Evolutionary conservation across 345 rosid genomes (phyloP).

Genomic region (Punica granatum): DNA sequence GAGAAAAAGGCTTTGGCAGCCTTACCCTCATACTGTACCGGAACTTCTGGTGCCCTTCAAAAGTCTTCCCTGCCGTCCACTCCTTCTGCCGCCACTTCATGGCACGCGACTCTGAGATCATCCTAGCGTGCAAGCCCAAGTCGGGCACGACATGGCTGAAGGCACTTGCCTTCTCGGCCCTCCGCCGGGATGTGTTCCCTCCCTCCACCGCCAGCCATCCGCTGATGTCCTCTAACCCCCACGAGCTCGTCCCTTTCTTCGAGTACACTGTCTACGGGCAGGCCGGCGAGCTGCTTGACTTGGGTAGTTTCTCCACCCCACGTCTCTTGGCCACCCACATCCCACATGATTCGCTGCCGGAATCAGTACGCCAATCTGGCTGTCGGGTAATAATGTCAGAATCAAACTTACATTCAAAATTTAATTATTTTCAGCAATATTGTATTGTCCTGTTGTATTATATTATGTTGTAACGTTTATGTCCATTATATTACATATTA

Average conservation of each 20-base stretch:
- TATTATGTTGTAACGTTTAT: no score
- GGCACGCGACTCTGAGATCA: neutral
- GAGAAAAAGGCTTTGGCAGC: neutral
- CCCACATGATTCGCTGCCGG: no score
- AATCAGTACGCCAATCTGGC: no score
- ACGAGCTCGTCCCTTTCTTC: constrained; percentile 1
- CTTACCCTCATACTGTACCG: neutral
- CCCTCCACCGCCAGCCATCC: neutral
- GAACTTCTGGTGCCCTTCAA: neutral
- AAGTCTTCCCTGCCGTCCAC: neutral
- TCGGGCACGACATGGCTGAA: constrained; percentile 3
- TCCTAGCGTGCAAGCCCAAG: neutral
- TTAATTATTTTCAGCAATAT: no score
- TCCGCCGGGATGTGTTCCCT: neutral
- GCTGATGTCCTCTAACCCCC: neutral
- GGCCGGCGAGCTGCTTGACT: no score
- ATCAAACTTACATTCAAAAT: no score
- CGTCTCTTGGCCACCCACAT: neutral
- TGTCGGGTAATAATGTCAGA: no score
- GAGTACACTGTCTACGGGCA: no score
- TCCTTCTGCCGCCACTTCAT: neutral
- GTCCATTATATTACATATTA: no score
- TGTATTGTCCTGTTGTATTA: no score
- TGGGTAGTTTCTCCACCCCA: no score
- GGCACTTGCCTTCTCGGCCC: neutral